Conservation (phyloP, 805 yeast genomes). For the Phaffomyces thermotolerans region DNA sequence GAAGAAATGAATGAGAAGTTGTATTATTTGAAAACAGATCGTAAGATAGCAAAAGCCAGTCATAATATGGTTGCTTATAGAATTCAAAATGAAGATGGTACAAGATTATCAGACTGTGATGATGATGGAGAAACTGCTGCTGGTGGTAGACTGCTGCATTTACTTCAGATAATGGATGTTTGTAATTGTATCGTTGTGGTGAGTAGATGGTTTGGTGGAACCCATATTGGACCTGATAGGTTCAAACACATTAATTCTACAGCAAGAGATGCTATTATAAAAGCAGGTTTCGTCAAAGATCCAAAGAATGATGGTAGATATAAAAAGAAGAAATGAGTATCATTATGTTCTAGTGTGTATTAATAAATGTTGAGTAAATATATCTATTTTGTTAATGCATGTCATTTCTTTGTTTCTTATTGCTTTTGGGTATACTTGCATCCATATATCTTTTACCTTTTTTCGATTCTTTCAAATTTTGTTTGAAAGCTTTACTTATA, state of each 20-base stretch:
- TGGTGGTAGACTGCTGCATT: constrained; percentile 77
- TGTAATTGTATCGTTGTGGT: constrained; percentile 75
- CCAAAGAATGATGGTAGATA: constrained; percentile 6
- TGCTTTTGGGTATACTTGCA: constrained; percentile 8
- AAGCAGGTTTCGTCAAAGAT: constrained; percentile 44
- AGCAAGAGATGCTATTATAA: constrained; percentile 75
- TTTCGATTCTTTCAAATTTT: constrained; percentile 14
- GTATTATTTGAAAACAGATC: constrained; percentile 49
- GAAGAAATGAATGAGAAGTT: constrained; percentile 56
- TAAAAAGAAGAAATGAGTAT: constrained; percentile 24
- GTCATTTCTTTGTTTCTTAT: constrained; percentile 11
- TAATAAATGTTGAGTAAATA: neutral
- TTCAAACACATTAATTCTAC: constrained; percentile 89
- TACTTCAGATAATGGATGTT: constrained; percentile 65
- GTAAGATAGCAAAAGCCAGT: constrained; percentile 55
- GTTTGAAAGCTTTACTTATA: constrained; percentile 8
- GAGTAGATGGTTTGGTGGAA: constrained; percentile 90
- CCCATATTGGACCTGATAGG: constrained; percentile 85
- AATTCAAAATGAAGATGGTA: constrained; percentile 44
- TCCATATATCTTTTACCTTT: constrained; percentile 5
- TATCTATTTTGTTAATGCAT: no score
- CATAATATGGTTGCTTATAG: constrained; percentile 91
- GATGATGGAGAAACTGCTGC: constrained; percentile 98
- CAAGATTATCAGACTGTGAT: constrained; percentile 75
- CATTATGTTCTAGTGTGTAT: neutral